Conservation (phyloP, 306 rosid genomes). For the Prunus kanzakura region DNA sequence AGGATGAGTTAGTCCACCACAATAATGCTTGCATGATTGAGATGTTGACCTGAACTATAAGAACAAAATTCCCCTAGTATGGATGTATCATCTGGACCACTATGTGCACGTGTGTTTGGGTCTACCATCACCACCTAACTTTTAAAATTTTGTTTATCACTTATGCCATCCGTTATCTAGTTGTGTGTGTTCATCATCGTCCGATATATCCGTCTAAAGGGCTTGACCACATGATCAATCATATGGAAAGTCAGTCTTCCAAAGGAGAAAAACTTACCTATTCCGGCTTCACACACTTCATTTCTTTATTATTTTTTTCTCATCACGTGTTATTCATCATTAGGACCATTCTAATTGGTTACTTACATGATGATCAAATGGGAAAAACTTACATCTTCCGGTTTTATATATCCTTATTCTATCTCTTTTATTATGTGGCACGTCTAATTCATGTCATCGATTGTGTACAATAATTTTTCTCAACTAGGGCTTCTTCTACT, state of each 20-base stretch:
- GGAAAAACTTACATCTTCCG: background rate
- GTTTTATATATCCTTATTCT: background rate
- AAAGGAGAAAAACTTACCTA: too few species aligned
- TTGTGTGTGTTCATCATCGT: background rate
- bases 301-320: background rate
- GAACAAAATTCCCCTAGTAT: constrained; percentile 53
- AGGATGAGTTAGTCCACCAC: constrained; percentile 44
- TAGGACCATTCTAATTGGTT: too few species aligned
- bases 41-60: constrained; percentile 67
- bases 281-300: background rate
- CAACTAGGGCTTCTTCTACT: background rate
- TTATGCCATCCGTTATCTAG: background rate
- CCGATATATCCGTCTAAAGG: background rate
- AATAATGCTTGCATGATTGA: constrained; percentile 67
- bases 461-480: background rate
- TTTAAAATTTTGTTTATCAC: background rate
- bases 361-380: background rate
- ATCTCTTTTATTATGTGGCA: background rate
- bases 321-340: too few species aligned
- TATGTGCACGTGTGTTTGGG: constrained; percentile 74
- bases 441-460: background rate
- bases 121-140: constrained; percentile 34
- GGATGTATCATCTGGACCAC: constrained; percentile 54
- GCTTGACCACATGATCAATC: background rate
- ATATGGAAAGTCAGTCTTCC: background rate